A percentile compares a stretch with the other conserved stretches of the same genome.
Evolutionary conservation across 176 grass and related monocot genomes (phyloP).

Genomic region (Aegilops speltoides): DNA sequence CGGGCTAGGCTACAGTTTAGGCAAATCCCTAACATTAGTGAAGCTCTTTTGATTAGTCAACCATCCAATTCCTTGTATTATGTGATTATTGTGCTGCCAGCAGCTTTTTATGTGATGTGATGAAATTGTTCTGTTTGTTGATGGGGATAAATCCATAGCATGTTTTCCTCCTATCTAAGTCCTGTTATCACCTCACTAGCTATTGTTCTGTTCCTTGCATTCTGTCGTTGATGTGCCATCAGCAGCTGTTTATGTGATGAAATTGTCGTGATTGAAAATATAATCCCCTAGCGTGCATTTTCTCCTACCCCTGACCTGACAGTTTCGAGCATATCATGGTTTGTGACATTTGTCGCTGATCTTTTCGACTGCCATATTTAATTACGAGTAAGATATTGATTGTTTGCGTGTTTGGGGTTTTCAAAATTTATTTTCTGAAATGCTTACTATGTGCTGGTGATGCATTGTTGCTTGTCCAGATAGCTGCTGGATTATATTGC

Average conservation of each 20-base stretch:
- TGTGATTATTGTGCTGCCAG: not conserved
- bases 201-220: not conserved
- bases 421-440: too few species aligned
- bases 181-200: not conserved
- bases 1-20: too few species aligned
- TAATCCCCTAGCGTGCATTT: not conserved
- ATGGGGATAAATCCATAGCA: not conserved
- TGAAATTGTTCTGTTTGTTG: not conserved
- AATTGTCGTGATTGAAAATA: too few species aligned
- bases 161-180: not conserved
- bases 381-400: not conserved
- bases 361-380: not conserved
- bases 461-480: not conserved
- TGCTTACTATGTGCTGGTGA: not conserved
- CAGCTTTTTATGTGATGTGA: not conserved
- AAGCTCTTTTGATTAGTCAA: too few species aligned
- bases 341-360: not conserved
- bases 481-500: not conserved
- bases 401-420: conserved; percentile 16
- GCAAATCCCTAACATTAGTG: too few species aligned
- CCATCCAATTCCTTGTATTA: not conserved
- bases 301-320: not conserved
- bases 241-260: too few species aligned
- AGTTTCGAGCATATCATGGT: not conserved
- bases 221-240: not conserved